Base-by-base conservation (phyloP, 768 basidiomycete genomes). In the Hortiboletus flavorubellus region DNA sequence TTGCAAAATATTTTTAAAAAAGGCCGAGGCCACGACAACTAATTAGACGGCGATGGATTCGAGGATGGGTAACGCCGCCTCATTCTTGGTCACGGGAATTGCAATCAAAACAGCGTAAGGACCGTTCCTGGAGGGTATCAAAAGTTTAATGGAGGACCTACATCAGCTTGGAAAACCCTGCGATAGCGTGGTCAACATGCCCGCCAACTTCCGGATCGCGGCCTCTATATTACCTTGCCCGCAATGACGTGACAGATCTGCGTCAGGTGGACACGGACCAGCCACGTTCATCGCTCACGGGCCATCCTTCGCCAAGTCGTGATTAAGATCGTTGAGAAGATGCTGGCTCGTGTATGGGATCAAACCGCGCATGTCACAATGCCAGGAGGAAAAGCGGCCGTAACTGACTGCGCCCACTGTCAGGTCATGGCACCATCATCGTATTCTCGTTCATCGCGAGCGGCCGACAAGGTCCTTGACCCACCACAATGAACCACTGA, bases 351-450 rank as follows among this genome's bases (percentile, higher is more conserved):
- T 30, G 59, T 64, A 35, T 11, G 26, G 15, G 23, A 11, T 2
- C 39, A 41, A 10, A 26, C 47, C 4, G 26, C 26, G 26, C 11
- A 23, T 18, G 42, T 59, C 39, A 23, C 35, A 21, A 35, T 34
- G 29, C 1, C 16, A 38, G 21, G 21, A 21, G 21, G 21, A 14
- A 30, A 35, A 56, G 49, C 1, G 9, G n/a, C 26, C 26, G 3
- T 8, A 11, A 10, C 10, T 45, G 29, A 53, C 63, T 62, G 51
- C 62, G 12, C 41, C 45, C 21, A 43, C 51, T 41, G 62, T 58
- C 40, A 21, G 79, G 80, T 79, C 79, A 80, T 1, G 73, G 70
- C 0, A 74, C 71, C 54, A 21, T 21, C 21, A 1, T 21, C 21
- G 21, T 21, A 21, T 21, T 21, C 21, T 21, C 21, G 76, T 73